Conservation (phyloP, 495 filamentous ascomycete species). For the Penicillium tannophilum region DNA sequence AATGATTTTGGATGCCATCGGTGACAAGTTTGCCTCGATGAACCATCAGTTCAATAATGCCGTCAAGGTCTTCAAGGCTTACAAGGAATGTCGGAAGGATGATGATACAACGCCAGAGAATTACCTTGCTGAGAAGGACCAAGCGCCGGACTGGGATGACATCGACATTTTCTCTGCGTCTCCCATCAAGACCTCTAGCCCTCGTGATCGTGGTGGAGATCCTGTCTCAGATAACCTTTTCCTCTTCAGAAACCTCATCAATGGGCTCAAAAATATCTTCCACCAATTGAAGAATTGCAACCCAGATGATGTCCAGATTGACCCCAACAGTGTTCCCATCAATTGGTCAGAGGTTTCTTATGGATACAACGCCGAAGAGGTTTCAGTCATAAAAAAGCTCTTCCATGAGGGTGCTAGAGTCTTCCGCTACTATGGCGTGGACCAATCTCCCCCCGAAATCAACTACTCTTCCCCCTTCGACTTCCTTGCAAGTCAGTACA, state of each 20-base stretch:
- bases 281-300: slow-evolving; percentile 94
- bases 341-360: slow-evolving; percentile 97
- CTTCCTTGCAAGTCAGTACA: slow-evolving; percentile 89
- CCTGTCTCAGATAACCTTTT: slow-evolving; percentile 99
- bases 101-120: slow-evolving; percentile 64
- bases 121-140: slow-evolving; percentile 77
- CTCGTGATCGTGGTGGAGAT: slow-evolving; percentile 85
- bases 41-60: slow-evolving; percentile 93
- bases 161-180: slow-evolving; percentile 96
- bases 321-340: slow-evolving; percentile 72
- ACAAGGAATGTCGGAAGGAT: slow-evolving; percentile 65
- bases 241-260: slow-evolving; percentile 96
- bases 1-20: slow-evolving; percentile 96
- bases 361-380: slow-evolving; percentile 96
- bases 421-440: slow-evolving; percentile 92
- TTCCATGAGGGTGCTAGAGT: slow-evolving; percentile 95
- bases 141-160: slow-evolving; percentile 91
- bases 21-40: slow-evolving; percentile 98
- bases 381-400: slow-evolving; percentile 92
- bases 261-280: slow-evolving; percentile 94
- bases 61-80: slow-evolving; percentile 82
- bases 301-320: slow-evolving; percentile 63
- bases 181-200: slow-evolving; percentile 93
- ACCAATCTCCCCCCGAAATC: slow-evolving; percentile 74
- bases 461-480: slow-evolving; percentile 79